Conservation (phyloP, 106 monocot genomes). For the Amphibolis antarctica region DNA sequence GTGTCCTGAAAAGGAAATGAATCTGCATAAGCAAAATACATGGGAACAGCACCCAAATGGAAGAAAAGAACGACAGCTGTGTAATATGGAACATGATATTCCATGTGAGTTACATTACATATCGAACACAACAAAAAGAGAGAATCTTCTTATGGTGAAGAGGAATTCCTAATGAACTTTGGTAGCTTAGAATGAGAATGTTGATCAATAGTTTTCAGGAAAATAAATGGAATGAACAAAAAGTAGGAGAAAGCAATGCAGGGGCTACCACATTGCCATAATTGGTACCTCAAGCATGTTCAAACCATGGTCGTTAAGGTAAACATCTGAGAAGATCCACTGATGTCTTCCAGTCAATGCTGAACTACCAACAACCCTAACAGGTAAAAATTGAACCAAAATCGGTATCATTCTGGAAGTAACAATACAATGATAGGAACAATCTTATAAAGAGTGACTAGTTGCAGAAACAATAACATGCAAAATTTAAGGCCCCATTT, state of each 20-base stretch:
- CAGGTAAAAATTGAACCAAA: background rate
- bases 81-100: background rate
- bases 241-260: background rate
- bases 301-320: background rate
- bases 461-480: too few relatives aligned
- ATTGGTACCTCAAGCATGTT: conserved; percentile 9
- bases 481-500: too few relatives aligned
- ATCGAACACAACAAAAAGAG: too few relatives aligned
- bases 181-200: background rate
- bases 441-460: too few relatives aligned
- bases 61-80: background rate
- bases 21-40: background rate
- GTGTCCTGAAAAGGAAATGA: conserved; percentile 17
- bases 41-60: background rate
- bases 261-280: background rate
- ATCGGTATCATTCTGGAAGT: background rate
- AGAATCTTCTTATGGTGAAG: too few relatives aligned
- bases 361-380: conserved; percentile 14
- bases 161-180: background rate
- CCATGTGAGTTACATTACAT: background rate
- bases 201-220: background rate
- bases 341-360: conserved; percentile 12
- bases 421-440: too few relatives aligned
- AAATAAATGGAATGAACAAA: background rate
- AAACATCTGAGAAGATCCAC: conserved; percentile 23